A percentile compares a stretch with the other conserved stretches of the same genome.
Evolutionary conservation across 768 basidiomycete genomes (phyloP).

Genomic region (Mycena alexandri): DNA sequence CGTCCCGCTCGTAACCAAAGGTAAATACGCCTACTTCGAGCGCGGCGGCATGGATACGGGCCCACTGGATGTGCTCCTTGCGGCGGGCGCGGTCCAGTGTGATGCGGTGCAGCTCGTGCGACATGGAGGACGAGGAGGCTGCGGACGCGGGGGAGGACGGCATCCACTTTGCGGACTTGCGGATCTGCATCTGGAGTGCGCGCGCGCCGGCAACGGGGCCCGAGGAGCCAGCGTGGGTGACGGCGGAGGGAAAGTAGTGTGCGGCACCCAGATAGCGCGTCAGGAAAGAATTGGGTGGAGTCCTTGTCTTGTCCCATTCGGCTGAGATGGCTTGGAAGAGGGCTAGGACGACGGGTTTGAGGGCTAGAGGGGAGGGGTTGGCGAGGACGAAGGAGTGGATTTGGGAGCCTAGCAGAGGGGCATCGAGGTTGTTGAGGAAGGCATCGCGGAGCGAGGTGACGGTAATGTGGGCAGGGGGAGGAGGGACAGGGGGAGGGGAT

Average conservation of each 20-base stretch:
- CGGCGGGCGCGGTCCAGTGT: conserved; percentile 69
- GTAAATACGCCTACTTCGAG: conserved; percentile 69
- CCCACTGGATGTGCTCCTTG: conserved; percentile 77
- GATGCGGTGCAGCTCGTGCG: conserved; percentile 75
- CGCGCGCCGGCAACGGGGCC: conserved; percentile 69
- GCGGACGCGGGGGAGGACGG: conserved; percentile 45
- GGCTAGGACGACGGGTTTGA: conserved; percentile 63
- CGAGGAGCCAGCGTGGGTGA: conserved; percentile 67
- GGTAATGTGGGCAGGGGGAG: conserved; percentile 39
- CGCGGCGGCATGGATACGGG: conserved; percentile 73
- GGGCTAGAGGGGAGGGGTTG: conserved; percentile 63
- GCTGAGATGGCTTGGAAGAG: conserved; percentile 67
- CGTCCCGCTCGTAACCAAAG: conserved; percentile 53
- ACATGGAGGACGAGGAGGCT: conserved; percentile 53
- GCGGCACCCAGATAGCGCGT: conserved; percentile 67
- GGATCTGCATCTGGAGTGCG: conserved; percentile 70
- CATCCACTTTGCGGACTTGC: conserved; percentile 69
- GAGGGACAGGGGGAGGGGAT: conserved; percentile 36
- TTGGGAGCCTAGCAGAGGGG: conserved; percentile 64
- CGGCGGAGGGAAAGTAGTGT: conserved; percentile 59
- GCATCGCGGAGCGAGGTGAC: conserved; percentile 58
- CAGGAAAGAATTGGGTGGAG: conserved; percentile 52
- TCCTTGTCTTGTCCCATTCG: conserved; percentile 42
- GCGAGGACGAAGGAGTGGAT: conserved; percentile 63
- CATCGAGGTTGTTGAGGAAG: conserved; percentile 62